Conservation (phyloP, 2,329 filamentous ascomycete species). For the Thermoascus crustaceus region DNA sequence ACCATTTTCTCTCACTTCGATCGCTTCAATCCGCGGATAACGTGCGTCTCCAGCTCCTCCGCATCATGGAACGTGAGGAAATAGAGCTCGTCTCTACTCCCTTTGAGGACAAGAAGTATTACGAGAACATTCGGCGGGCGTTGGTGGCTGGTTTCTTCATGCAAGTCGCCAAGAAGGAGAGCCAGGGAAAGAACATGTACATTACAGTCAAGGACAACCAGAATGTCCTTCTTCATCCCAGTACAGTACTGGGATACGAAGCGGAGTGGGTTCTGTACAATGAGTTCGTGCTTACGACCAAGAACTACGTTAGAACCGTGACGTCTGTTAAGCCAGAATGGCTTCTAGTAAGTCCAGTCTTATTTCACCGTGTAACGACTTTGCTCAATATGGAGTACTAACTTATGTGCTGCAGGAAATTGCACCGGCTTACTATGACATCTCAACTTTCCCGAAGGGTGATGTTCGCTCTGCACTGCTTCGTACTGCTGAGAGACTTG, state of each 20-base stretch:
- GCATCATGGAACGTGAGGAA: conserved; percentile 91
- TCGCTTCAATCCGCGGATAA: conserved; percentile 89
- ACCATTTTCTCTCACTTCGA: conserved; percentile 87
- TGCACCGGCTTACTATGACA: conserved; percentile 84
- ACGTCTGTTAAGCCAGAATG: conserved; percentile 90
- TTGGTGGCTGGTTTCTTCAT: conserved; percentile 97
- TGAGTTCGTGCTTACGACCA: conserved; percentile 94
- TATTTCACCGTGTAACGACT: conserved; percentile 4
- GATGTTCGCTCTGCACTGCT: conserved; percentile 66
- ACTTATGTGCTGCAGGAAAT: conserved; percentile 59
- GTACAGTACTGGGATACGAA: conserved; percentile 78
- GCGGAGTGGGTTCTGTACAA: conserved; percentile 98
- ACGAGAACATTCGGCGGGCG: conserved; percentile 90
- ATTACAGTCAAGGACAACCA: conserved; percentile 95
- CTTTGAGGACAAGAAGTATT: conserved; percentile 95
- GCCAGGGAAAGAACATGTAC: conserved; percentile 73
- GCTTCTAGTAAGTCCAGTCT: conserved; percentile 62
- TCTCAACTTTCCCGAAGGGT: conserved; percentile 71
- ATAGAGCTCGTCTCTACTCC: conserved; percentile 80
- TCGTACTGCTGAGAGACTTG: conserved; percentile 47
- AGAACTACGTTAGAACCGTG: conserved; percentile 95
- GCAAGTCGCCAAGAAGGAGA: conserved; percentile 95
- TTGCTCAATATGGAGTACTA: conserved; percentile 20
- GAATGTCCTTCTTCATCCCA: conserved; percentile 84
- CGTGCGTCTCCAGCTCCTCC: conserved; percentile 80